Base-by-base conservation (phyloP, 176 grass and related monocot genomes). In the Otatea glauca region DNA sequence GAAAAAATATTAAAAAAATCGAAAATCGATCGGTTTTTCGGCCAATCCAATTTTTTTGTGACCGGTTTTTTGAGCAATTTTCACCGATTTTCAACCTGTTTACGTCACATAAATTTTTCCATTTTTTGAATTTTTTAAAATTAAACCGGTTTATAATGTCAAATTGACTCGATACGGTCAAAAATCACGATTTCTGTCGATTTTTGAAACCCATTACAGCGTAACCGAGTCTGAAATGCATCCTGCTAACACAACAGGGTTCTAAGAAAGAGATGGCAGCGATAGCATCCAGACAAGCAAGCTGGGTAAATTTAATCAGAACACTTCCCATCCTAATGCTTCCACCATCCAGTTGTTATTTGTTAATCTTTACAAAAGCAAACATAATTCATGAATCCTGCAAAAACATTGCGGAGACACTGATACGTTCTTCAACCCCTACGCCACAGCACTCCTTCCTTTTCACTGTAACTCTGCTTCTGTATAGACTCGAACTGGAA, bases 401-500 rank as follows among this genome's bases (percentile, higher is more conserved):
- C 1, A 29, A 29, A 29, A 29, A 29, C 29, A 29, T 17, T 41
- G 49, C 21, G 75, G 15, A 42, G 56, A 73, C 63, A 56, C 80
- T 14, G 13, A 75, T 70, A 34, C 82, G 49, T 35, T 85, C 91
- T 65, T 13, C 11, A 6, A 95, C 92, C 87, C 71, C 90, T 44
- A 74, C 85, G 72, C 92, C 92, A 2, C 82, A 81, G 45, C 68
- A 74, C 27, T 86, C 75, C 86, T 45, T 93, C 66, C 90, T 89
- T 62, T 80, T 83, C 80, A 78, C 77, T 65, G 74, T 82, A 47
- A 86, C 78, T 84, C 78, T 88, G 77, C 87, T 91, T 84, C 88
- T 92, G 34, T 56, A 81, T 43, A 90, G 16, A 74, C 34, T 84
- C 17, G 62, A 23, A 5, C 86, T 29, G 51, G 63, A 77, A 35